phyloP scores from a whole-genome alignment of 2,329 filamentous ascomycete species.

The Chalaropsis ovoidea region DNA sequence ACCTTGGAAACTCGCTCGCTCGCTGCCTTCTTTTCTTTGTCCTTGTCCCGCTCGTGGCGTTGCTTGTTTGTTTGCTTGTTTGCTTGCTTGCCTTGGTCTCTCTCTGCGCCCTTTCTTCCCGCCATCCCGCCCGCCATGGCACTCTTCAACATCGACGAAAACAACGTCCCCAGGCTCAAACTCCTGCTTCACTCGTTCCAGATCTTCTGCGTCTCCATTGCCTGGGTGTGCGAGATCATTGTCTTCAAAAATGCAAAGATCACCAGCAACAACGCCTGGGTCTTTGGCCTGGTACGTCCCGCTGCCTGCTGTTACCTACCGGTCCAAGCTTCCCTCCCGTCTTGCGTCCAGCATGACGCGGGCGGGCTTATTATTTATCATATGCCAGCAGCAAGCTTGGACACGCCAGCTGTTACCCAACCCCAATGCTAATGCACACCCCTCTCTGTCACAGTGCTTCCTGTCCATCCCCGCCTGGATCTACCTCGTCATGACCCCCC shows the following conservation, averaged over 20 bases:
- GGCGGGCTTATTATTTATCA: not conserved
- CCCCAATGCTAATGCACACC: not conserved
- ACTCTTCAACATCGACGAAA: constrained; percentile 18
- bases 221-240: constrained; percentile 50
- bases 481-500: constrained; percentile 54
- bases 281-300: constrained; percentile 50
- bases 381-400: not conserved
- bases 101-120: not conserved
- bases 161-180: constrained; percentile 43
- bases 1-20: too few relatives aligned
- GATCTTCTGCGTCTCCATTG: constrained; percentile 44
- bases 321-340: not conserved
- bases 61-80: too few relatives aligned
- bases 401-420: not conserved
- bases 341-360: not conserved
- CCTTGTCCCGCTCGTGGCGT: not conserved
- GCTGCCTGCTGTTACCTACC: not conserved
- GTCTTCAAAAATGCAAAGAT: constrained; percentile 46
- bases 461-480: constrained; percentile 54
- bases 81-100: too few relatives aligned
- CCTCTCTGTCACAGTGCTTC: constrained; percentile 45
- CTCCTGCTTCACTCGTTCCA: constrained; percentile 48
- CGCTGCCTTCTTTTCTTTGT: too few relatives aligned
- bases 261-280: constrained; percentile 52
- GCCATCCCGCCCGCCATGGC: not conserved